A percentile compares a stretch with the other conserved stretches of the same genome.
These are phyloP conservation scores for Clarireedia homoeocarpa DNA, from an alignment of 2,329 filamentous ascomycete genomes.

Conservation along the genomic window DNA sequence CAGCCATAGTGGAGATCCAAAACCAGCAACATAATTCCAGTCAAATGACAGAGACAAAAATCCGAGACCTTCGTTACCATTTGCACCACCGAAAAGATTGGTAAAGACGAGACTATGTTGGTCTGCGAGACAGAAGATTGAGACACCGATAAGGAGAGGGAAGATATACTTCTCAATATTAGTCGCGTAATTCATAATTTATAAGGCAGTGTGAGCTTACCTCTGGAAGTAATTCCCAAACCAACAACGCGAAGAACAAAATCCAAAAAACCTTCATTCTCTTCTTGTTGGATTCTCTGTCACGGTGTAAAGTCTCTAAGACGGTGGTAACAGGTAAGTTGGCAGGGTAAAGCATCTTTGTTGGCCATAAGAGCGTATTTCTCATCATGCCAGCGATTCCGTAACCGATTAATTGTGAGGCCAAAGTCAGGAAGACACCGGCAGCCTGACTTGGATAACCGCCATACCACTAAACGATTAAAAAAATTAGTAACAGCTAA, in stretches of 20 bases:
- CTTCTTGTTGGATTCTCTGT: constrained; percentile 32
- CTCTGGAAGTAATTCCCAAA: constrained; percentile 12
- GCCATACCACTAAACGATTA: constrained; percentile 31
- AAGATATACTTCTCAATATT: constrained; percentile 8
- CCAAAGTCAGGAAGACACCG: constrained; percentile 46
- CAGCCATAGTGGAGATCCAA: constrained; percentile 19
- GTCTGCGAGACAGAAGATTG: constrained; percentile 39
- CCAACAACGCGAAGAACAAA: constrained; percentile 18
- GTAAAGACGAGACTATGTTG: constrained; percentile 37
- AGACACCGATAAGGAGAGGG: constrained; percentile 42
- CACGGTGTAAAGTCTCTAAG: constrained; percentile 33
- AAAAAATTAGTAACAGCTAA: no score
- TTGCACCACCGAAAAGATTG: constrained; percentile 42
- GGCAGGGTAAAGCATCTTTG: constrained; percentile 58
- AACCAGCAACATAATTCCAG: constrained; percentile 34
- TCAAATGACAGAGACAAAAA: constrained; percentile 33
- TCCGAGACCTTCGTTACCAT: constrained; percentile 36
- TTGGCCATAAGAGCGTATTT: constrained; percentile 50
- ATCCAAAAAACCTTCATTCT: constrained; percentile 29
- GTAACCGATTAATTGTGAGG: constrained; percentile 56
- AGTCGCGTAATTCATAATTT: background rate
- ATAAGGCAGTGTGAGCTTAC: background rate
- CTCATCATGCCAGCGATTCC: constrained; percentile 53
- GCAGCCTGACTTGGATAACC: constrained; percentile 35
- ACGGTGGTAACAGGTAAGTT: constrained; percentile 39